These are phyloP conservation scores for Drosera spatulata DNA, from an alignment of 179 eudicot genomes.

Conservation along the genomic window DNA sequence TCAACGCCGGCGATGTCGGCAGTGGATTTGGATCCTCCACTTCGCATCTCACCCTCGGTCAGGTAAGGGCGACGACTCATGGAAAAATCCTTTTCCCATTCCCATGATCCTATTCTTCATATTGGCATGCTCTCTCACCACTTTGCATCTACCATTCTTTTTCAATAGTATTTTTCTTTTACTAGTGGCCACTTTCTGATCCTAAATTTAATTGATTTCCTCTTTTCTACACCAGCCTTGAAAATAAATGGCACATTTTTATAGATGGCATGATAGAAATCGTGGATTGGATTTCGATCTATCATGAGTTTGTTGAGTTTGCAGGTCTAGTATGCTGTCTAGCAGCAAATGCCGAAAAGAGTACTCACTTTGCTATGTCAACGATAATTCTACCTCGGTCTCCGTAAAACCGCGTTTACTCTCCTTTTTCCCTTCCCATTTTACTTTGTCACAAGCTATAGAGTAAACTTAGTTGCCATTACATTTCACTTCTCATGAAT, in stretches of 20 bases:
- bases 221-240: not conserved
- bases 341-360: not conserved
- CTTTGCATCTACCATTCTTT: not conserved
- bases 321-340: too few species aligned
- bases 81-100: not conserved
- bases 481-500: too few species aligned
- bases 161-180: not conserved
- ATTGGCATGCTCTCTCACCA: too few species aligned
- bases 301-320: too few species aligned
- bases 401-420: not conserved
- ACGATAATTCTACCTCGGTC: slow-evolving; percentile 1
- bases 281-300: too few species aligned
- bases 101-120: not conserved
- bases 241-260: too few species aligned
- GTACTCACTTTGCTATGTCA: not conserved
- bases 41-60: not conserved
- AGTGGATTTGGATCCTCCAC: not conserved
- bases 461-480: too few species aligned
- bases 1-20: not conserved
- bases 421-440: not conserved
- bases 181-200: too few species aligned
- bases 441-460: not conserved
- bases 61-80: not conserved
- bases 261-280: too few species aligned
- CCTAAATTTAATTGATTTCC: too few species aligned